Conservation (phyloP, 306 rosid species). For the Aeschynomene evenia region DNA sequence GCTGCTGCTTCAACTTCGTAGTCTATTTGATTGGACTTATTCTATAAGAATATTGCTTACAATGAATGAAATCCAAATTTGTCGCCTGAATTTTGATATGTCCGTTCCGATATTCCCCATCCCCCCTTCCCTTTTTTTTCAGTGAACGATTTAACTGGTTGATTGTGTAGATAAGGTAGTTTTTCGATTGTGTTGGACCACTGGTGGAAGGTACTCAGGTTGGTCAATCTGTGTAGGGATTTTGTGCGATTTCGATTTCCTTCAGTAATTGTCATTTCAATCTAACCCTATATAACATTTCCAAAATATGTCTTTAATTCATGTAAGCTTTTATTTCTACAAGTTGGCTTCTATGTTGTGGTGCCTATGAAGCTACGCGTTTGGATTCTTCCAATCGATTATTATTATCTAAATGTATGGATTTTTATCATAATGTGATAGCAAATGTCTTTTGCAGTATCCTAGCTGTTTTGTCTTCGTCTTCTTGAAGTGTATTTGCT, state of each 20-base stretch:
- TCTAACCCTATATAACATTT: background rate
- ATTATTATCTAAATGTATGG: conserved; percentile 3
- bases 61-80: background rate
- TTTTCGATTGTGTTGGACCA: background rate
- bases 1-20: background rate
- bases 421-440: background rate
- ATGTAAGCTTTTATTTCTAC: background rate
- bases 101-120: background rate
- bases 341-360: too few species aligned
- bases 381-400: background rate
- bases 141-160: background rate
- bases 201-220: background rate
- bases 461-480: background rate
- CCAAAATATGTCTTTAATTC: background rate
- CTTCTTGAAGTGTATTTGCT: background rate
- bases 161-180: background rate
- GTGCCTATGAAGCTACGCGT: background rate
- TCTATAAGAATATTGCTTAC: background rate
- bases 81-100: background rate
- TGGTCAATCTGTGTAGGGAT: background rate
- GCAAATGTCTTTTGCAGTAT: too few species aligned
- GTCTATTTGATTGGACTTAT: background rate
- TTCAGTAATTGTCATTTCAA: background rate
- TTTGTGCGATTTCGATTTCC: conserved; percentile 5
- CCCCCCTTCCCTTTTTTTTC: background rate